Evolutionary conservation across 202 grass and related monocot genomes (phyloP), one percentile per base, ranked within the genome.

Genomic region (Panicum hallii): DNA sequence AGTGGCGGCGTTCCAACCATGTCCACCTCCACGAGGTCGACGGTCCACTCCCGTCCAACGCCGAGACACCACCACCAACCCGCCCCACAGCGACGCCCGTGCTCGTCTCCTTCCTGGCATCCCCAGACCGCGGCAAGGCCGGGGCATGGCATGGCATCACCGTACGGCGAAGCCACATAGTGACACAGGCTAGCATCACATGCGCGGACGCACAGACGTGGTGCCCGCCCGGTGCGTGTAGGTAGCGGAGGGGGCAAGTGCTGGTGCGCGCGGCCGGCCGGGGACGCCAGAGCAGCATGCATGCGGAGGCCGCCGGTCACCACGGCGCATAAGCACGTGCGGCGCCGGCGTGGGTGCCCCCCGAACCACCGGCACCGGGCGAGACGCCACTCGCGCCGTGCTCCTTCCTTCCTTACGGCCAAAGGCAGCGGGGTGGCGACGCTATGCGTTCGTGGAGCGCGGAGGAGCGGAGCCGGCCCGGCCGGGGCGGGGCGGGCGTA

Each of bases 301-400:
- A 12, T 13, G 70, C 17, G 13, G 77, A 80, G 77, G 22, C 57
- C 77, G 48, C 56, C 34, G 76, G 7, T 7, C 77, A 41, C 57
- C 46, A 77, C 64, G 11, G 44, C 50, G 81, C 56, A 38, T 70
- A 60, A 42, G 16, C 88, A 79, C 84, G 74, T 83, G 78, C 67
- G 50, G 9, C 60, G 49, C 56, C 56, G 46, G 50, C 46, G 72
- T 45, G 54, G 65, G 65, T 78, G 83, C 88, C 67, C 88, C 79
- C 79, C 13, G 43, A 83, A 68, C 84, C 61, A 69, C 84, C 75
- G 80, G 84, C 89, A 90, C 69, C 14, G 2, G 62, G 46, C 3
- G 64, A 87, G 80, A 90, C 70, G 80, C 84, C 66, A 53, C 79
- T 14, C 56, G 43, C 69, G 30, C 45, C 16, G 26, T 5, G 67